phyloP scores from a whole-genome alignment of 805 yeast genomes.

The Wickerhamiella parazyma region DNA sequence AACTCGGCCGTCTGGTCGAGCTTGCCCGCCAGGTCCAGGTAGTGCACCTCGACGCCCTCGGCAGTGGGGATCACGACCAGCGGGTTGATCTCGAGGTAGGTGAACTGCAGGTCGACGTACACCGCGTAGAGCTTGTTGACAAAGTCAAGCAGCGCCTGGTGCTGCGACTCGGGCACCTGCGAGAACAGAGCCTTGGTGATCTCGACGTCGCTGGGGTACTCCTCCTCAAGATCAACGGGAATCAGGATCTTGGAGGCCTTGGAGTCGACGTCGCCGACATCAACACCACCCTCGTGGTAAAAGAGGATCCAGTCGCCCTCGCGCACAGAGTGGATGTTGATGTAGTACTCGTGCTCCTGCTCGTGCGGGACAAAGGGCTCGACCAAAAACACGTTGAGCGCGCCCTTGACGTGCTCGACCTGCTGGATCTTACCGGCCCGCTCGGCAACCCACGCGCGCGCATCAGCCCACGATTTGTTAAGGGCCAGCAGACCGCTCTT shows the following conservation, averaged over 20 bases:
- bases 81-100: constrained; percentile 35
- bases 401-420: constrained; percentile 31
- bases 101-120: constrained; percentile 34
- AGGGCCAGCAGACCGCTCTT: constrained; percentile 33
- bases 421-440: constrained; percentile 30
- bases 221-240: constrained; percentile 30
- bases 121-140: constrained; percentile 35
- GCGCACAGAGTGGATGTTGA: constrained; percentile 35
- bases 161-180: constrained; percentile 31
- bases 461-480: constrained; percentile 33
- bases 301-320: constrained; percentile 36
- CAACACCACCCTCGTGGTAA: constrained; percentile 38
- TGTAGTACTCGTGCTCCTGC: constrained; percentile 34
- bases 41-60: constrained; percentile 31
- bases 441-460: constrained; percentile 32
- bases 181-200: constrained; percentile 26
- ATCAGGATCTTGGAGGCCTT: constrained; percentile 32
- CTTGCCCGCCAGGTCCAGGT: constrained; percentile 36
- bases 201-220: constrained; percentile 30
- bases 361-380: constrained; percentile 38
- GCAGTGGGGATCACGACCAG: constrained; percentile 31
- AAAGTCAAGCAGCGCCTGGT: constrained; percentile 30
- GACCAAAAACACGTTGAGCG: constrained; percentile 30
- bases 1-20: constrained; percentile 37
- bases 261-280: constrained; percentile 35